These are phyloP conservation scores for Triticum turgidum DNA, from an alignment of 176 grass and related monocot species.

Conservation along the genomic window DNA sequence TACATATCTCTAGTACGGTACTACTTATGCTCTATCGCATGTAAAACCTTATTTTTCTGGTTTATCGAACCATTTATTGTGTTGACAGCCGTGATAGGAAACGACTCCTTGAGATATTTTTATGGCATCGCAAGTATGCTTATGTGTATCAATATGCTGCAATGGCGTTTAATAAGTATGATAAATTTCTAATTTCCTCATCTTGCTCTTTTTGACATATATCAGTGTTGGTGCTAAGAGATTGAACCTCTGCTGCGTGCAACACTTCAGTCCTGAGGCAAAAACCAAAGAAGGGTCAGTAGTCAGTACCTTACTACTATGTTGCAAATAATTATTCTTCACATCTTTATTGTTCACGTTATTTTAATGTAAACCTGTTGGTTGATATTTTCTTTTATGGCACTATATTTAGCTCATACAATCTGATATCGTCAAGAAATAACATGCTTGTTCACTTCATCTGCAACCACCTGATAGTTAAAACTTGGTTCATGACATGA, in stretches of 20 bases:
- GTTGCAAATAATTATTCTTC: background rate
- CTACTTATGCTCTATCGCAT: too few species aligned
- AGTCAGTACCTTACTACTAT: background rate
- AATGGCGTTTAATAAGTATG: too few species aligned
- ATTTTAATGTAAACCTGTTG: background rate
- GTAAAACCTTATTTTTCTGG: background rate
- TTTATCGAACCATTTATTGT: background rate
- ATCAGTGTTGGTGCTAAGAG: slow-evolving; percentile 58
- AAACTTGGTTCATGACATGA: background rate
- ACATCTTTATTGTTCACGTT: background rate
- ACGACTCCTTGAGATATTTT: background rate
- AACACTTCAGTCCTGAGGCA: slow-evolving; percentile 33
- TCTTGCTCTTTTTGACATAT: background rate
- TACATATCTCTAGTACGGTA: background rate
- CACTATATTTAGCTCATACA: background rate
- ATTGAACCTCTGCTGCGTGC: slow-evolving; percentile 47
- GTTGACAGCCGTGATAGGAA: background rate
- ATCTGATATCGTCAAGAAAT: background rate
- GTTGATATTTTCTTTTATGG: background rate
- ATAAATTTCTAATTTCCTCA: background rate
- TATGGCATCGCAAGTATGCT: too few species aligned
- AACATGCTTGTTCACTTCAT: background rate
- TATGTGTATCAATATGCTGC: background rate
- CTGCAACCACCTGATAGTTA: background rate
- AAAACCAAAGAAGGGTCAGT: slow-evolving; percentile 64